Conservation (phyloP, 129 eudicot genomes). For the Arctium lappa region DNA sequence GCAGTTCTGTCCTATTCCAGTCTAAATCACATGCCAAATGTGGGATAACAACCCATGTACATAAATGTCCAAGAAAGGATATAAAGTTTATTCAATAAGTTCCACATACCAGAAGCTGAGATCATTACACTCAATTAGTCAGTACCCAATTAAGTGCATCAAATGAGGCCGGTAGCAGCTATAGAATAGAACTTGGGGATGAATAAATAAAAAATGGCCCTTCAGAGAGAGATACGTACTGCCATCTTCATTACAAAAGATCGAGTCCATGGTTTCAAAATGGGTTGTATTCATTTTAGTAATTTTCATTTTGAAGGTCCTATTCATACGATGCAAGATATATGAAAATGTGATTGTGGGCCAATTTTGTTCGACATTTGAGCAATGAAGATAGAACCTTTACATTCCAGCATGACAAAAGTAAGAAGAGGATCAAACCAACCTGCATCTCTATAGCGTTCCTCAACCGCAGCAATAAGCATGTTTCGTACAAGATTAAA, state of each 20-base stretch:
- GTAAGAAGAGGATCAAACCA: not conserved
- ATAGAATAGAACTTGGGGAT: too few species aligned
- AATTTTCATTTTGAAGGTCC: not conserved
- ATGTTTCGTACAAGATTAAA: conserved; percentile 80
- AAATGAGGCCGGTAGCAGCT: not conserved
- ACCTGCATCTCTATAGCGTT: conserved; percentile 95
- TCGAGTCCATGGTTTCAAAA: not conserved
- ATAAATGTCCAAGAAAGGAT: not conserved
- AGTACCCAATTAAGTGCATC: not conserved
- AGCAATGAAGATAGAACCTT: not conserved
- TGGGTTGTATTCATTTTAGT: not conserved
- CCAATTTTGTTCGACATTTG: not conserved
- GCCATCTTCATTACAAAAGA: not conserved
- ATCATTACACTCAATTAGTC: not conserved
- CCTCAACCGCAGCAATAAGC: conserved; percentile 85
- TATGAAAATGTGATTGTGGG: not conserved
- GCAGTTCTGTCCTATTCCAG: too few species aligned
- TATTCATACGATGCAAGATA: not conserved
- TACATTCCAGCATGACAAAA: not conserved
- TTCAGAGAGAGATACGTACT: not conserved
- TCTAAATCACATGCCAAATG: too few species aligned
- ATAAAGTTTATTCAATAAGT: not conserved
- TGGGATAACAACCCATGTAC: too few species aligned
- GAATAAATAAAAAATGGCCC: not conserved
- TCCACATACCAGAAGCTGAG: not conserved